Evolutionary conservation across 2,329 filamentous ascomycete species (phyloP).

Genomic region (Alternaria infectoria): DNA sequence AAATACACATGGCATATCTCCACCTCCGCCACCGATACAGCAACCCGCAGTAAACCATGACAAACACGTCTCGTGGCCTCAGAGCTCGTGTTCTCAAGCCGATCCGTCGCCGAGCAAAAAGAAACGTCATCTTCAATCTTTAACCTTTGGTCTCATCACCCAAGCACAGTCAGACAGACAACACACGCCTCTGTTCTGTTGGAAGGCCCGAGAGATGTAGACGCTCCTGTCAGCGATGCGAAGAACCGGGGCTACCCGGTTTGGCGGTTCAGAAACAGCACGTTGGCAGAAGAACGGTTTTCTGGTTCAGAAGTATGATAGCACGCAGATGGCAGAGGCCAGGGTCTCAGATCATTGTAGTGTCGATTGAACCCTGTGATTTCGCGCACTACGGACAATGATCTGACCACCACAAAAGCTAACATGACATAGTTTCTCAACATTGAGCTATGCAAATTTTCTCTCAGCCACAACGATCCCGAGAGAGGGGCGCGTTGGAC

Average conservation of each 20-base stretch:
- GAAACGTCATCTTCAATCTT: neutral
- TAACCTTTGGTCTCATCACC: neutral
- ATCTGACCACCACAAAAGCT: neutral
- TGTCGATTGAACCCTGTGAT: neutral
- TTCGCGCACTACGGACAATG: neutral
- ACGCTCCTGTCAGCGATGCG: neutral
- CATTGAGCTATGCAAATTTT: neutral
- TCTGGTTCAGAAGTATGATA: slow-evolving; percentile 1
- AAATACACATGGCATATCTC: neutral
- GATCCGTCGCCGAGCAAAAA: neutral
- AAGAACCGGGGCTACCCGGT: neutral
- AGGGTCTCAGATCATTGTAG: slow-evolving; percentile 2
- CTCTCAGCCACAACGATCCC: neutral
- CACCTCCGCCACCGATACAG: neutral
- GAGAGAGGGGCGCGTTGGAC: neutral
- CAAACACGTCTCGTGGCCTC: neutral
- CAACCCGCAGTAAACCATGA: neutral
- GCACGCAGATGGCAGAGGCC: neutral
- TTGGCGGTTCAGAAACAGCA: slow-evolving; percentile 1
- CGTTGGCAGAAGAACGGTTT: neutral
- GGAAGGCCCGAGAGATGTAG: neutral
- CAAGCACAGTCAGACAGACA: neutral
- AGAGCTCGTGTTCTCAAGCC: neutral
- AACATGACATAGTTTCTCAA: neutral
- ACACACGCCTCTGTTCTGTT: neutral